Evolutionary conservation across 768 basidiomycete species (phyloP), one percentile per base, ranked within the genome.

Genomic region (Melanogaster broomeanus): DNA sequence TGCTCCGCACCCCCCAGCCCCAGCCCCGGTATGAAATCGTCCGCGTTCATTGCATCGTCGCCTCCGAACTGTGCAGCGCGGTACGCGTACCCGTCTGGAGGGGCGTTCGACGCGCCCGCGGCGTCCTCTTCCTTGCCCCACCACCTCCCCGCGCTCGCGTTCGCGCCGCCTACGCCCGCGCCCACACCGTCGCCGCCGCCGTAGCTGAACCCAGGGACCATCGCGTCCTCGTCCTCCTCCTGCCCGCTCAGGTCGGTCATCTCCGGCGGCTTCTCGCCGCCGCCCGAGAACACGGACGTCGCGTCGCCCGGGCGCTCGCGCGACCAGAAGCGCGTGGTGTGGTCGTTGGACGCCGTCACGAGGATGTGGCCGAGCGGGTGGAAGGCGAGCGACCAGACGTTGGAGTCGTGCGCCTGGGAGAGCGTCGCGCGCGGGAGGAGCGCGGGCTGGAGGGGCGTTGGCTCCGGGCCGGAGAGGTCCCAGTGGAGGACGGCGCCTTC

Each of bases 251-350:
- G 69, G 62, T 84, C 87, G 16, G 70, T 73, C 34, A 80, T 73
- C 59, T 87, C 87, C 0, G 88, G 87, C 12, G 91, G 92, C 70
- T 90, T 90, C 74, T 93, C 90, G 15, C 89, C 90, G 6, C 88
- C 89, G 8, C 83, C 87, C 0, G 83, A 83, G 68, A 91, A 91
- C 37, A 85, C 90, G 48, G 81, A 83, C n/a, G 80, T 76, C 2
- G 79, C 77, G 60, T 92, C 90, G n/a, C 91, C 90, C 0, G 91
- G 91, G 3, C 91, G 81, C 64, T 93, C 91, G 61, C 96, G 83
- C 42, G 87, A 87, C 96, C 97, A 98, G 79, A 98, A 99, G n/a
- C 95, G 83, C 6, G 96, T 97, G 6, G 97, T 98, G 73, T 95
- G 93, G 76, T 99, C 97, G 74, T 97, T 98, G n/a, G 90, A 90